Base-by-base conservation (phyloP, 805 yeast species). In the Saturnispora halmiae region DNA sequence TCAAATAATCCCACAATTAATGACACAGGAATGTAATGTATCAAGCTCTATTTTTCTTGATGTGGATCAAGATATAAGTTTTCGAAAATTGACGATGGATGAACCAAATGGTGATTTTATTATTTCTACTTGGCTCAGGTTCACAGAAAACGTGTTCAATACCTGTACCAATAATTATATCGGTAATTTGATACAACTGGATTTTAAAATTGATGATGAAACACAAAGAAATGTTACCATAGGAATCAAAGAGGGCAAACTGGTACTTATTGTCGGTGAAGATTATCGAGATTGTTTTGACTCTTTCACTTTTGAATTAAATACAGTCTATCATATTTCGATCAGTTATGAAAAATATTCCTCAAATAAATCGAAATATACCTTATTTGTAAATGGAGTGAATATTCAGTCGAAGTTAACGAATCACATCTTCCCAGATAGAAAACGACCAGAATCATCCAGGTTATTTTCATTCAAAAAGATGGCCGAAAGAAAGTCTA, bases 121-220 rank as follows among this genome's bases (percentile, higher is more conserved):
- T 1, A 9, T 58, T 15, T 55, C 56, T 3, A 29, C 48, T 2
- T 57, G 63, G 61, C 26, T 59, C 16, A 45, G 44, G 29, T 29
- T 56, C 0, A 29, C 21, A 19, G 16, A 27, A n/a, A 25, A 38
- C 26, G 10, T 14, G 11, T 18, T 14, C 4, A 30, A 6, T 18
- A 3, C 8, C 16, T 28, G 3, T 13, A 18, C n/a, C 13, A 21
- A 16, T 22, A 13, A 26, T 14, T 27, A 5, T 24, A 10, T 28
- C 20, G 11, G 18, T 31, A 25, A 8, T 5, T 31, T 24, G n/a
- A n/a, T n/a, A n/a, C n/a, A n/a, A n/a, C n/a, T n/a, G n/a, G n/a
- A n/a, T n/a, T n/a, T n/a, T n/a, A n/a, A n/a, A n/a, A n/a, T n/a
- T n/a, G n/a, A n/a, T n/a, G n/a, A n/a, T n/a, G n/a, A n/a, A n/a